Evolutionary conservation across 2,329 filamentous ascomycete genomes (phyloP), one percentile per base, ranked within the genome.

Genomic region (Lachnellula subtilissima): DNA sequence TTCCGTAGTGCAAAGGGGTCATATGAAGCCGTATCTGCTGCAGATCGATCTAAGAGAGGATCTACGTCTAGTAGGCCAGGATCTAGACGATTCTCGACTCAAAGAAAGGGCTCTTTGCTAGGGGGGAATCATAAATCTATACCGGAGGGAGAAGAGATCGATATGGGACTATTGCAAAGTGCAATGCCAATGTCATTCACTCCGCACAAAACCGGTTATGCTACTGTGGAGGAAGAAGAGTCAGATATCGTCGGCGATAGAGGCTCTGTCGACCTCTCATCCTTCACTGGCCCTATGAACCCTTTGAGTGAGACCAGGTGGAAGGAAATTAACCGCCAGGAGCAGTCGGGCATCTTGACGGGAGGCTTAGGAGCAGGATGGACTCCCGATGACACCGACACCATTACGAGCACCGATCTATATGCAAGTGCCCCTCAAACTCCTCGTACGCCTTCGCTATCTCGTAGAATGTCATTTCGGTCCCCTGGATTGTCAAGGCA

Each of bases 361-460:
- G 80, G 81, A n/a, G 83, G 83, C 0, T 63, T 86, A 11, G 83
- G 83, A 1, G 70, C 72, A 36, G 83, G 83, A 2, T 78, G 81
- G 59, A 73, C 68, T 25, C 74, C 80, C 0, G 74, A 77, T 25
- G 69, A 74, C 3, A 76, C 68, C 2, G 69, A 74, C 2, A 76
- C 68, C 2, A 70, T 86, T 17, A 76, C 70, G 22, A 76, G 78
- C 61, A 74, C 74, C 0, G 77, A 83, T n/a, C 71, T 85, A 32
- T 62, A 81, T 15, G 71, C 76, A 3, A 61, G 59, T 35, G 47
- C 54, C 8, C 60, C 65, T 32, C 36, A 37, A 32, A 54, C 56
- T 36, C 56, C 62, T 9, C 48, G 19, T 1, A 54, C 56, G 3
- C 45, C 51, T 39, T 50, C 57, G 23, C 50, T 65, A 47, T 59